Evolutionary conservation across 2,329 filamentous ascomycete species (phyloP), one percentile per base, ranked within the genome.

Genomic region (Colletotrichum sublineola): DNA sequence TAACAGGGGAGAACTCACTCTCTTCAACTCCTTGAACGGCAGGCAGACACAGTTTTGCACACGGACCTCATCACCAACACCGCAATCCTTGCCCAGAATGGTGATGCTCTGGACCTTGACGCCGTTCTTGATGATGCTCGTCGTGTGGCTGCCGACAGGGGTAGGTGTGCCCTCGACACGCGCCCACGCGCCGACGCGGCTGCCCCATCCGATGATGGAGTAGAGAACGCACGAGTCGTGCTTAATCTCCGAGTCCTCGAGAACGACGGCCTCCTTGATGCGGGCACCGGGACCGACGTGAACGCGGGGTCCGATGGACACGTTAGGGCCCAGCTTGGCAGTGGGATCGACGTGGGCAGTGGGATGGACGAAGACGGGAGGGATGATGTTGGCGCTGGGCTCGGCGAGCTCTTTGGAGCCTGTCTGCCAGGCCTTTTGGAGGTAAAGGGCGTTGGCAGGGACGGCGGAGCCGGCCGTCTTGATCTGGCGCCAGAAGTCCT

Each of bases 401-500:
- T 91, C 86, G 15, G 94, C 91, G 64, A 98, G 92, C 85, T 98
- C 96, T 65, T 91, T 87, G 50, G 94, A 94, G 76, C 91, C 91
- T 56, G 87, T 89, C 84, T 98, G 96, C 86, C 93, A 93, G 29
- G 96, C 96, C 86, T 98, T 94, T 81, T 97, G 94, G 67, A 99
- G 90, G 84, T 99, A 99, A 44, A 99, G 89, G 18, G 96, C 96
- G 80, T 98, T 98, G 75, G 96, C 96, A 20, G 96, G 96, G 38
- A 99, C 95, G 62, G 96, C 96, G 7, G 96, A 98, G 73, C 96
- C 96, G 73, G 96, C 96, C 1, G 96, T 98, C 90, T 99, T 99
- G 89, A 99, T 98, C 87, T 99, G 96, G 78, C 96, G 94, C 96
- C 96, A 99, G 84, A 99, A 99, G 82, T 98, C 96, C 86, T 97